These are phyloP conservation scores for Phascolomyces articulosus DNA, from an alignment of 371 early-diverging fungal genomes.

Conservation along the genomic window DNA sequence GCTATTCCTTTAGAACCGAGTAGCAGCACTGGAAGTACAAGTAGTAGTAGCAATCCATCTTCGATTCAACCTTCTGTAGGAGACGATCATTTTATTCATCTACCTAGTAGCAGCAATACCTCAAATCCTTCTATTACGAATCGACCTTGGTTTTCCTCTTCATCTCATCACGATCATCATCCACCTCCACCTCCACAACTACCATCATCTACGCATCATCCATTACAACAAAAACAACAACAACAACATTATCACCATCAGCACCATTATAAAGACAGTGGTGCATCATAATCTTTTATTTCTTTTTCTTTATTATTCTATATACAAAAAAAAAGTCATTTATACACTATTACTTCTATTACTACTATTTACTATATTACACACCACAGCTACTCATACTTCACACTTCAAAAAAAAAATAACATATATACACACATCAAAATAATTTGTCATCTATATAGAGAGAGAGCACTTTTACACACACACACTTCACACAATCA, in stretches of 20 bases:
- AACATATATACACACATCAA: too few relatives aligned
- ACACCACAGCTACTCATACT: neutral
- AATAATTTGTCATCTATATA: neutral
- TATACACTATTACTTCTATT: neutral
- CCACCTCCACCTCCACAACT: neutral
- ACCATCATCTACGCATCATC: too few relatives aligned
- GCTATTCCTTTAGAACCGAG: constrained; percentile 4
- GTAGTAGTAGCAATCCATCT: constrained; percentile 1
- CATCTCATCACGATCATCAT: neutral
- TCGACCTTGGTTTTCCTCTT: neutral
- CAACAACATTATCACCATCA: neutral
- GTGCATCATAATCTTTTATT: neutral
- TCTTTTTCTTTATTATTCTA: neutral
- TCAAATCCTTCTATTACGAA: neutral
- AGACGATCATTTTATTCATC: neutral
- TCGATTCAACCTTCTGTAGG: neutral
- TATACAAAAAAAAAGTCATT: too few relatives aligned
- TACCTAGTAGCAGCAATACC: neutral
- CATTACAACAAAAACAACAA: too few relatives aligned
- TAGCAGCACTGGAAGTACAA: constrained; percentile 1
- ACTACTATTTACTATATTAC: neutral
- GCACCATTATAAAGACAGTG: neutral
- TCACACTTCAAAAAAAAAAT: neutral
- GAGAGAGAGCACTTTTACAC: neutral
- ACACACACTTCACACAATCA: constrained; percentile 1